Percentiles rank a stretch among this genome's conserved stretches.
Evolutionary conservation across 2,329 filamentous ascomycete species (phyloP).

Genomic region (Xylaria sp.): DNA sequence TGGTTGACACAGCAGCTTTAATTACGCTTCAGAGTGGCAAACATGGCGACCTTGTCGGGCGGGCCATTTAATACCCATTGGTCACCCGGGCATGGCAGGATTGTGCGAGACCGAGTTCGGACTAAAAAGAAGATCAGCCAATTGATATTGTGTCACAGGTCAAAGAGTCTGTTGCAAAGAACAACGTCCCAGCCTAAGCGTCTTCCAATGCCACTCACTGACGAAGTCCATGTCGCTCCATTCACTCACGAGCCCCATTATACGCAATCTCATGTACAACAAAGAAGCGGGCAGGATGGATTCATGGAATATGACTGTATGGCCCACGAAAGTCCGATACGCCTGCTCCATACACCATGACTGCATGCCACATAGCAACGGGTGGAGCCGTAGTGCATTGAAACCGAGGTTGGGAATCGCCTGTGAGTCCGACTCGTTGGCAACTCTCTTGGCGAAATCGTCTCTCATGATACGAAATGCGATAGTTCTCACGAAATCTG

Average conservation of each 20-base stretch:
- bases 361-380: conserved; percentile 18
- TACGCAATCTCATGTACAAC: conserved; percentile 14
- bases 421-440: no score
- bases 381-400: no score
- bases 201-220: no score
- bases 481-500: not conserved
- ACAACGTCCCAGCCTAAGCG: no score
- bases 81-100: not conserved
- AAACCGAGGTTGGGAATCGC: no score
- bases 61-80: not conserved
- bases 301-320: conserved; percentile 1
- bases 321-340: not conserved
- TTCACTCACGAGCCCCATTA: not conserved
- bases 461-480: not conserved
- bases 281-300: conserved; percentile 12
- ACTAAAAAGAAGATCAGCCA: conserved; percentile 8
- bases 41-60: not conserved
- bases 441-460: not conserved
- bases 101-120: not conserved
- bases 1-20: not conserved
- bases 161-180: not conserved
- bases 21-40: not conserved
- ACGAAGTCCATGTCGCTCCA: conserved; percentile 22
- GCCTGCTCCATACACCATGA: conserved; percentile 10
- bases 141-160: not conserved